phyloP scores from a whole-genome alignment of 768 basidiomycete species.

The Tulasnella sp. region DNA sequence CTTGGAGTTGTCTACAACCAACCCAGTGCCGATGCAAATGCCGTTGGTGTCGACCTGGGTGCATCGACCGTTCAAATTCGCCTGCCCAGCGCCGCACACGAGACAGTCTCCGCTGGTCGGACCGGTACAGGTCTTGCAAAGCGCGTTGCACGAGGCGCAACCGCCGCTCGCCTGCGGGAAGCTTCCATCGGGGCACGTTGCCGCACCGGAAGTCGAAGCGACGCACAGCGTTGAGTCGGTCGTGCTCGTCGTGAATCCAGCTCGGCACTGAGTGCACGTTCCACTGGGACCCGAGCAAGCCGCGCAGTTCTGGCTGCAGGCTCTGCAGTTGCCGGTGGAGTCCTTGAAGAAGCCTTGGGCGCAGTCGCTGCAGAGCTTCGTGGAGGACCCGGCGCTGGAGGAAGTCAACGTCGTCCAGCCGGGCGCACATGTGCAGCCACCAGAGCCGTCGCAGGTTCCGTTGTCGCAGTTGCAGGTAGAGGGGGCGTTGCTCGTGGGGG shows the following conservation, averaged over 20 bases:
- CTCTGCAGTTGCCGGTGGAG: constrained; percentile 73
- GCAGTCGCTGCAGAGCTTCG: constrained; percentile 67
- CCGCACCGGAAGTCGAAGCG: constrained; percentile 46
- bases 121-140: constrained; percentile 73
- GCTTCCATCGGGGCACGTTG: constrained; percentile 68
- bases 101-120: constrained; percentile 71
- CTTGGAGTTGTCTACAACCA: constrained; percentile 82
- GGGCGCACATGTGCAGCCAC: constrained; percentile 73
- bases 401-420: constrained; percentile 62
- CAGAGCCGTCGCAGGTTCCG: constrained; percentile 68
- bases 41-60: constrained; percentile 68
- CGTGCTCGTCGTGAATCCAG: constrained; percentile 68
- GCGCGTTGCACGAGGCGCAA: constrained; percentile 64
- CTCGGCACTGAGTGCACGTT: constrained; percentile 69
- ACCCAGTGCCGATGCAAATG: constrained; percentile 67
- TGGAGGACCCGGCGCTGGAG: constrained; percentile 52
- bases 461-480: constrained; percentile 81
- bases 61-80: constrained; percentile 68
- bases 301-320: constrained; percentile 73
- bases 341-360: constrained; percentile 73
- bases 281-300: constrained; percentile 70
- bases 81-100: constrained; percentile 64
- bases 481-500: constrained; percentile 50
- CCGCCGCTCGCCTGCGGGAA: constrained; percentile 57
- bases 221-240: constrained; percentile 71